A percentile compares a stretch with the other conserved stretches of the same genome.
Conservation (phyloP, 345 rosid genomes). For the Zanthoxylum bungeanum region DNA sequence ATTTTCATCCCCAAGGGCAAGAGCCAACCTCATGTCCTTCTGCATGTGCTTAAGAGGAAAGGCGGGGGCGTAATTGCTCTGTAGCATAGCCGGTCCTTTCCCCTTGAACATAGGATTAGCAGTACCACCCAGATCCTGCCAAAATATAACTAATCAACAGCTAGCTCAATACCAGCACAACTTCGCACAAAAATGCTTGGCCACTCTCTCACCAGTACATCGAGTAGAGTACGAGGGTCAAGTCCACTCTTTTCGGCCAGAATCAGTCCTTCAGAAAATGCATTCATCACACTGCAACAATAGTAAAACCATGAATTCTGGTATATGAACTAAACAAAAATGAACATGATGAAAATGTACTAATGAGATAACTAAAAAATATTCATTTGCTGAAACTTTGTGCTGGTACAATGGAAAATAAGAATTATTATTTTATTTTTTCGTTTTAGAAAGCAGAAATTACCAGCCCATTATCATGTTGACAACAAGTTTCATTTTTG, state of each 20-base stretch:
- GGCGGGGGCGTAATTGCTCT: conserved; percentile 60
- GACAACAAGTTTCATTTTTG: conserved; percentile 92
- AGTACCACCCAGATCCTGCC: conserved; percentile 78
- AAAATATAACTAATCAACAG: conserved; percentile 8
- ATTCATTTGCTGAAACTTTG: not conserved
- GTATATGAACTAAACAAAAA: not conserved
- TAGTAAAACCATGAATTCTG: not conserved
- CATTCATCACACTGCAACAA: conserved; percentile 69
- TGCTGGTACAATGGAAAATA: not conserved
- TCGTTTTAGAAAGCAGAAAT: conserved; percentile 4
- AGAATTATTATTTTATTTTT: not conserved
- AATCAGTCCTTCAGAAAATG: conserved; percentile 90
- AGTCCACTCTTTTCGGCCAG: conserved; percentile 80
- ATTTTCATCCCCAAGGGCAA: conserved; percentile 94
- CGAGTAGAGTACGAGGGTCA: conserved; percentile 65
- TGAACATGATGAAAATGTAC: not conserved
- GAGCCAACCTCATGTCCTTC: conserved; percentile 93
- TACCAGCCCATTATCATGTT: conserved; percentile 99
- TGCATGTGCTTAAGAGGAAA: conserved; percentile 93
- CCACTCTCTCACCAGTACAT: conserved; percentile 59
- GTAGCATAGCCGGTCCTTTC: conserved; percentile 84
- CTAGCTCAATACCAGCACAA: not conserved
- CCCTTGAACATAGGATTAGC: conserved; percentile 83
- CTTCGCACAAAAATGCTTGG: not conserved
- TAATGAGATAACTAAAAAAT: not conserved